Base-by-base conservation (phyloP, 768 basidiomycete genomes). In the Leccinum variicolor region DNA sequence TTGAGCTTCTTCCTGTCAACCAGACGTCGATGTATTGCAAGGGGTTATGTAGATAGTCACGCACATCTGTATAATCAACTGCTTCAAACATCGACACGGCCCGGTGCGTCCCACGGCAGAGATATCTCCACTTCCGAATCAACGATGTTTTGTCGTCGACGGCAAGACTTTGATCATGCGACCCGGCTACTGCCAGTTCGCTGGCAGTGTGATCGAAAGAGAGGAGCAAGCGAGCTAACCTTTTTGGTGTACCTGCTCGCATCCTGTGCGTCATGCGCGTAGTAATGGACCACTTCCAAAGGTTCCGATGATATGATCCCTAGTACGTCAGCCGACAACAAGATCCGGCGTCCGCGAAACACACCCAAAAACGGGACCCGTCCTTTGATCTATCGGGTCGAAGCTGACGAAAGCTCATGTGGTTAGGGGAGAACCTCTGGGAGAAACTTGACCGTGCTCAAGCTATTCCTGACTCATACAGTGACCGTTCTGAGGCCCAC, bases 201-300 rank as follows among this genome's bases (percentile, higher is more conserved):
- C 0, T 15, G 14, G 33, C 13, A 14, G 13, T 14, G 26, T 28
- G 28, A 1, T 29, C 28, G 0, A 15, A 15, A n/a, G 31, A 9
- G 19, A 34, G 29, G 29, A 25, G 17, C 28, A 15, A 19, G 17
- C 19, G 36, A 23, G 0, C 57, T 11, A n/a, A 64, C 66, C 62
- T 71, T 71, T 60, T 72, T 74, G 10, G 67, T 70, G n/a, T n/a
- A n/a, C n/a, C 31, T 63, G 26, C 13, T 67, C n/a, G 63, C 66
- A 47, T 72, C 72, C 19, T 55, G 56, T 11, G 70, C 62, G 26
- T 66, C 67, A 58, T 67, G 71, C 1, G 65, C 65, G 51, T 70
- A 70, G 49, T 67, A 61, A 64, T 34, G 34, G 34, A 15, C 3
- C 62, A 15, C 64, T 61, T 21, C 68, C 68, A 41, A 67, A 73